Evolutionary conservation across 495 filamentous ascomycete species (phyloP), one percentile per base, ranked within the genome.

Genomic region (Cetradonia linearis): DNA sequence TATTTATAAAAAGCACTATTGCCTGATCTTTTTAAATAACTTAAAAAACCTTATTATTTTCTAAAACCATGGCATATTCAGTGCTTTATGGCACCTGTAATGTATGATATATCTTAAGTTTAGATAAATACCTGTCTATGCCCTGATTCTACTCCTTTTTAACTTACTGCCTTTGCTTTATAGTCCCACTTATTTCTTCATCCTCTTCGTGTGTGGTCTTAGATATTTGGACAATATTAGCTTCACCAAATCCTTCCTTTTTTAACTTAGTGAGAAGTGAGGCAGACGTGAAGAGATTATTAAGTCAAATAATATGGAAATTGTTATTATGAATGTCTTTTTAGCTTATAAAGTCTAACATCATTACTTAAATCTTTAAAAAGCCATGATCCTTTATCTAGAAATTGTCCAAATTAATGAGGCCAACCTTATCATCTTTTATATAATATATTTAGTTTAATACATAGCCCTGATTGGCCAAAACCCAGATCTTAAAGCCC

Each of bases 361-460:
- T 3, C 9, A 53, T 8, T 13, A 27, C 27, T 34, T 53, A 30
- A 2, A n/a, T 54, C 8, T 54, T 54, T 28, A 16, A 54, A 36
- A 54, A 54, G 2, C 10, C 13, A 16, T 27, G 27, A n/a, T 31
- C 3, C 30, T 31, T 20, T 20, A 28, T 54, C 13, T 18, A 54
- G 2, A n/a, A 54, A 54, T 11, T 31, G 16, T 54, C 28, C 13
- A 54, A 11, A 20, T 54, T 28, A 28, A 30, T 30, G 5, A 2
- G 23, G 0, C 30, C 27, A 16, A 3, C 2, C 4, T 48, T 48
- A 31, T 31, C 16, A 18, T 16, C 28, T 36, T 54, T 54, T 20
- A 20, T 31, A 54, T 54, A 31, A 54, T 54, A 54, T 31, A 54
- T 31, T 7, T 28, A 54, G 8, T 54, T 31, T 31, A 54, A 6